Conservation (phyloP, 768 basidiomycete species). For the Tylopilus sp. region DNA sequence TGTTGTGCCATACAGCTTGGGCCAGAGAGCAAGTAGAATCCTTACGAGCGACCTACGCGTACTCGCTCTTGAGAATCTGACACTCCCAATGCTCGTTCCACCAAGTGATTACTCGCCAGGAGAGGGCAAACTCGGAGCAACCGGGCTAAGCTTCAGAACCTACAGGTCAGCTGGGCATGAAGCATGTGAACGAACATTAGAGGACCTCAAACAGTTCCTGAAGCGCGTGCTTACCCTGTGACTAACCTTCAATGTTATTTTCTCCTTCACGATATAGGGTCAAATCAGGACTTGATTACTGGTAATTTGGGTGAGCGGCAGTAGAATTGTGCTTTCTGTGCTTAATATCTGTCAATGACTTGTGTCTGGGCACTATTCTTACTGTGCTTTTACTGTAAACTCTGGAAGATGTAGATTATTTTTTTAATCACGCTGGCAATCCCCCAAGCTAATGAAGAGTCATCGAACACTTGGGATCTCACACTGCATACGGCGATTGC, state of each 20-base stretch:
- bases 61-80: constrained; percentile 33
- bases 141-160: constrained; percentile 62
- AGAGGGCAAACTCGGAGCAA: constrained; percentile 17
- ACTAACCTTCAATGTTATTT: not conserved
- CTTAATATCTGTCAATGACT: no score
- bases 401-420: no score
- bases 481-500: no score
- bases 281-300: not conserved
- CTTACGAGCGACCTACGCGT: constrained; percentile 55
- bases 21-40: constrained; percentile 52
- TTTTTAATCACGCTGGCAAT: no score
- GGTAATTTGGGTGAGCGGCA: not conserved
- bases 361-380: no score
- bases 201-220: constrained; percentile 70
- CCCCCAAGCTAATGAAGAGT: no score
- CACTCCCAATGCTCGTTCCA: constrained; percentile 31
- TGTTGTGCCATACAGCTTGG: no score
- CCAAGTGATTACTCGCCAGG: constrained; percentile 18
- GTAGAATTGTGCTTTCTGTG: not conserved
- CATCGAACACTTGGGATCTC: no score
- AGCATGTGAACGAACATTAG: constrained; percentile 59
- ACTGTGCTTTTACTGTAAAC: no score
- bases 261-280: not conserved
- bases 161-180: constrained; percentile 71
- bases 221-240: constrained; percentile 48